Evolutionary conservation across 2,329 filamentous ascomycete genomes (phyloP).

Genomic region (Ascochyta viciae-villosae): DNA sequence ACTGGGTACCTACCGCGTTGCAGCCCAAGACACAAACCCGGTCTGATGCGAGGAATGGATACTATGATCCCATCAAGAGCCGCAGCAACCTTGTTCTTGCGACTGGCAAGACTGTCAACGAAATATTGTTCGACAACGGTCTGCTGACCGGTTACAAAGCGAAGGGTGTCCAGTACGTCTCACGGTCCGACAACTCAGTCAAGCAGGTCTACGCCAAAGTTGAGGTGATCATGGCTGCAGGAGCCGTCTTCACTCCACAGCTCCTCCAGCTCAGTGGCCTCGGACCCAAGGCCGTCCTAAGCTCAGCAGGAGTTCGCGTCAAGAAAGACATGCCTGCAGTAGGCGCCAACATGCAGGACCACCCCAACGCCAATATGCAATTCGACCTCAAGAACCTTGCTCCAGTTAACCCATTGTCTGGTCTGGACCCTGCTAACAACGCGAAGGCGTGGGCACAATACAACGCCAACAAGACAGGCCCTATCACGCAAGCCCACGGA

Average conservation of each 20-base stretch:
- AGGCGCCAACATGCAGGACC: slow-evolving; percentile 46
- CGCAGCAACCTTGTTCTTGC: slow-evolving; percentile 33
- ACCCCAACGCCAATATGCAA: slow-evolving; percentile 30
- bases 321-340: slow-evolving; percentile 39
- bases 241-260: slow-evolving; percentile 63
- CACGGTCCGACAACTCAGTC: slow-evolving; percentile 24
- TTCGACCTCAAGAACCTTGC: slow-evolving; percentile 34
- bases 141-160: slow-evolving; percentile 24
- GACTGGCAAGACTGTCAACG: slow-evolving; percentile 32
- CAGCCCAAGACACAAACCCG: slow-evolving; percentile 39
- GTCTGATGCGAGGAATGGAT: slow-evolving; percentile 42
- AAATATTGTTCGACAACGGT: slow-evolving; percentile 32
- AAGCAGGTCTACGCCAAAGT: slow-evolving; percentile 30
- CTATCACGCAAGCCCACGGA: slow-evolving; percentile 34
- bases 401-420: slow-evolving; percentile 29
- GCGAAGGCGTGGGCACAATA: slow-evolving; percentile 38
- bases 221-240: slow-evolving; percentile 68
- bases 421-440: slow-evolving; percentile 34
- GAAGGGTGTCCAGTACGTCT: slow-evolving; percentile 32
- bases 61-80: slow-evolving; percentile 33
- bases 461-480: slow-evolving; percentile 34
- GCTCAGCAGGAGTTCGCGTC: slow-evolving; percentile 31
- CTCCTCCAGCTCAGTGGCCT: slow-evolving; percentile 48
- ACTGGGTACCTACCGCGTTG: slow-evolving; percentile 39
- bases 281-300: slow-evolving; percentile 33